These are phyloP conservation scores for Vachellia collinsii DNA, from an alignment of 306 rosid genomes.

Conservation along the genomic window DNA sequence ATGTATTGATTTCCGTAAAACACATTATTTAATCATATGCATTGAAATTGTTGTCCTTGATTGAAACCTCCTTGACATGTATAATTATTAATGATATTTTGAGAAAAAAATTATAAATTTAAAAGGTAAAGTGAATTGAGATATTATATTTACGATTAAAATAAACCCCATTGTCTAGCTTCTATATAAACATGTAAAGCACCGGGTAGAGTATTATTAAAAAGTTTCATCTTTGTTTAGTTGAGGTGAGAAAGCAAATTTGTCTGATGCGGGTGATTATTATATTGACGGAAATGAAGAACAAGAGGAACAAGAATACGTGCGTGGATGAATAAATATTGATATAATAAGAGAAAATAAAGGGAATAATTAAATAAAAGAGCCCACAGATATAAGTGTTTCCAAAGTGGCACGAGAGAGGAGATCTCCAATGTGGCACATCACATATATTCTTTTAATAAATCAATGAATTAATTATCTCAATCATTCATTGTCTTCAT, in stretches of 20 bases:
- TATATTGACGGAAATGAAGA: neutral
- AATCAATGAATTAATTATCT: conserved; percentile 13
- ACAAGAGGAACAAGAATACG: conserved; percentile 12
- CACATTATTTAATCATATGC: no score
- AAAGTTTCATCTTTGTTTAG: neutral
- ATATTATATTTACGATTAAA: no score
- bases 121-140: no score
- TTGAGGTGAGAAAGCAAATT: neutral
- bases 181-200: no score
- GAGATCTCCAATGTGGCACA: conserved; percentile 38
- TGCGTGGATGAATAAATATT: conserved; percentile 43
- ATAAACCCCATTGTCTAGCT: no score
- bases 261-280: conserved; percentile 4
- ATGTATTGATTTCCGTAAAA: no score
- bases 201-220: no score
- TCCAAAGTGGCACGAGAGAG: conserved; percentile 29
- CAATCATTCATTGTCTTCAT: conserved; percentile 5
- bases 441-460: neutral
- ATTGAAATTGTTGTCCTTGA: no score
- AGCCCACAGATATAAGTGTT: conserved; percentile 55
- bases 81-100: no score
- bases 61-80: no score
- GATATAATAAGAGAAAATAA: conserved; percentile 23
- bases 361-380: conserved; percentile 19
- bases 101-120: no score